Evolutionary conservation across 169 alveolate genomes (phyloP), one percentile per base, ranked within the genome.

Genomic region (Plasmodium falciparum): DNA sequence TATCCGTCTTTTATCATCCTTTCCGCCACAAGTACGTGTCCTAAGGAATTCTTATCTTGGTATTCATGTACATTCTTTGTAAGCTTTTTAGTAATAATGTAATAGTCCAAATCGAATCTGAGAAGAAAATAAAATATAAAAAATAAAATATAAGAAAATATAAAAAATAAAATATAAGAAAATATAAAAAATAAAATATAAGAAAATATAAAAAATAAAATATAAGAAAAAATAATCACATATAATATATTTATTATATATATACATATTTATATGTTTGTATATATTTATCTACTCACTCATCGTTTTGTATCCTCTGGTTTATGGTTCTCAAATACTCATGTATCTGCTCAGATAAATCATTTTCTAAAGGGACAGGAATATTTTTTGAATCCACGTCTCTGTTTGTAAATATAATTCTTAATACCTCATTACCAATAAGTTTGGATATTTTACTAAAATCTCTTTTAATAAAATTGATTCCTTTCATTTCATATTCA

Each of bases 401-500:
- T 69, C 73, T 62, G 17, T 61, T 72, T 2, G 71, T 58, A 15
- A 71, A 63, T 5, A 93, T 70, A 45, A 88, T 65, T 26, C 33
- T 63, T 29, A 86, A 62, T n/a, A 71, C 45, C 22, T 63, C 95
- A 52, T 93, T 90, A n/a, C 98, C 97, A 43, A 96, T 95, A 9
- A 93, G 93, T 73, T 97, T 98, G 24, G 99, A 96, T 74, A 99
- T 92, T 20, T 95, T 94, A 61, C 99, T 97, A 99, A 99, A 99
- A 93, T 99, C 99, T 80, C 99, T 95, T 83, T 99, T 92, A 50
- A 99, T 99, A 85, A 98, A 95, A 93, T 99, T 99, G 22, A 99
- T 96, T 20, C 99, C 99, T 95, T 98, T 98, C 83, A 97, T 95
- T 95, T 98, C 99, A 54, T 95, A 90, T 61, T 95, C 95, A 50